Evolutionary conservation across 176 grass and related monocot species (phyloP).

Genomic region (Musa acuminata): DNA sequence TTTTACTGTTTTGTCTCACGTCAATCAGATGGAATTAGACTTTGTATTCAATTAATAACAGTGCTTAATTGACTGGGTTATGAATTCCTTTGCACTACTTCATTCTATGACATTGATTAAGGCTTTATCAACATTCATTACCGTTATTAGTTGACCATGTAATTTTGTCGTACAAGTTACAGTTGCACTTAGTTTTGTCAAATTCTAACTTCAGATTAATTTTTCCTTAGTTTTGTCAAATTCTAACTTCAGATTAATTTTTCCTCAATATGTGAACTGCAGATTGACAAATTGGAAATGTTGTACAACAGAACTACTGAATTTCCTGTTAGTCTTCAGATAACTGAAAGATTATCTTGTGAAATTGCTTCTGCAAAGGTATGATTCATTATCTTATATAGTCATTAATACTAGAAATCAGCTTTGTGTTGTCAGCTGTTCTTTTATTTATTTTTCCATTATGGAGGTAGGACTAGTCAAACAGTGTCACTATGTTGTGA

Average conservation of each 20-base stretch:
- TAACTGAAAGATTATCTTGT: constrained; percentile 35
- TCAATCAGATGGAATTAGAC: no score
- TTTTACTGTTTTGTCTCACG: no score
- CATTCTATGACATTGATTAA: not conserved
- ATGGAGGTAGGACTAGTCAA: not conserved
- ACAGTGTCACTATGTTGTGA: not conserved
- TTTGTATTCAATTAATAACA: no score
- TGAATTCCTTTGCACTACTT: no score
- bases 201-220: not conserved
- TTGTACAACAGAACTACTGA: constrained; percentile 39
- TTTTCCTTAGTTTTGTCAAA: constrained; percentile 1
- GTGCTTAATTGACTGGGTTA: no score
- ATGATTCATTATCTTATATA: constrained; percentile 3
- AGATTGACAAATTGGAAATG: constrained; percentile 67
- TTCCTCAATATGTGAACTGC: constrained; percentile 23
- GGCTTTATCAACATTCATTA: not conserved
- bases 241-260: not conserved
- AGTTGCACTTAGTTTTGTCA: no score
- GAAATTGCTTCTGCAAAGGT: constrained; percentile 83
- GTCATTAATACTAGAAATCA: not conserved
- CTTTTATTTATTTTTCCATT: not conserved
- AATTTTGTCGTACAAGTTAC: no score
- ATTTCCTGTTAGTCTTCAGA: constrained; percentile 51
- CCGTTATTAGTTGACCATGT: not conserved
- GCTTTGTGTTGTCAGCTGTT: not conserved